A percentile compares a stretch with the other conserved stretches of the same genome.
phyloP scores from a whole-genome alignment of 805 yeast species.

The Candida coleopterorum region DNA sequence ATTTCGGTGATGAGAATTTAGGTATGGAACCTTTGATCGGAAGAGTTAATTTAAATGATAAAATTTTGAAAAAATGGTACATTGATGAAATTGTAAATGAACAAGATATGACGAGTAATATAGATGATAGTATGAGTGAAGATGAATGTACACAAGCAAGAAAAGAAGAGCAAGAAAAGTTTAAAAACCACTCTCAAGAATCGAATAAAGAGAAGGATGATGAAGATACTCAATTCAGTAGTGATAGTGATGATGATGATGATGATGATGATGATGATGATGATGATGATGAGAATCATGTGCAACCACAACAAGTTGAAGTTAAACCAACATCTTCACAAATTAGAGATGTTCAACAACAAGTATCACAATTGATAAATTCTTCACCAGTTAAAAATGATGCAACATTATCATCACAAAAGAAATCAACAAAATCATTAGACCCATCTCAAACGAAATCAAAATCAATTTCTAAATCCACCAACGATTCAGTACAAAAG shows the following conservation, averaged over 20 bases:
- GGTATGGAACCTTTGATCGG: constrained; percentile 48
- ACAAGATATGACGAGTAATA: constrained; percentile 15
- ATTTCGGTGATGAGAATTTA: constrained; percentile 38
- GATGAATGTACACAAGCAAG: constrained; percentile 15
- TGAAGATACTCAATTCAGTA: constrained; percentile 4
- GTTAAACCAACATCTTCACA: constrained; percentile 4
- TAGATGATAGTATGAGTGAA: constrained; percentile 26
- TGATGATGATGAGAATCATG: background rate
- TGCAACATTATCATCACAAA: background rate
- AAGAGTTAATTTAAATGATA: constrained; percentile 39
- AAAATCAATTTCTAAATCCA: background rate
- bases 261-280: no score
- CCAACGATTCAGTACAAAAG: background rate
- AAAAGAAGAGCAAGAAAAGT: constrained; percentile 3
- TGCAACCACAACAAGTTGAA: background rate
- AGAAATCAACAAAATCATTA: background rate
- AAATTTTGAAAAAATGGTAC: constrained; percentile 37
- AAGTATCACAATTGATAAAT: constrained; percentile 1
- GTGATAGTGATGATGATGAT: constrained; percentile 4
- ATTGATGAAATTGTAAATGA: constrained; percentile 4
- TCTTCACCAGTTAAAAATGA: constrained; percentile 1
- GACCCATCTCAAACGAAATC: background rate
- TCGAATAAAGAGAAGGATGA: background rate
- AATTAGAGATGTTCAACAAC: constrained; percentile 1
- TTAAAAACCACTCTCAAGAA: constrained; percentile 2